A percentile compares a stretch with the other conserved stretches of the same genome.
Evolutionary conservation across 768 basidiomycete genomes (phyloP).

Genomic region (Boletus rubroflammeus): DNA sequence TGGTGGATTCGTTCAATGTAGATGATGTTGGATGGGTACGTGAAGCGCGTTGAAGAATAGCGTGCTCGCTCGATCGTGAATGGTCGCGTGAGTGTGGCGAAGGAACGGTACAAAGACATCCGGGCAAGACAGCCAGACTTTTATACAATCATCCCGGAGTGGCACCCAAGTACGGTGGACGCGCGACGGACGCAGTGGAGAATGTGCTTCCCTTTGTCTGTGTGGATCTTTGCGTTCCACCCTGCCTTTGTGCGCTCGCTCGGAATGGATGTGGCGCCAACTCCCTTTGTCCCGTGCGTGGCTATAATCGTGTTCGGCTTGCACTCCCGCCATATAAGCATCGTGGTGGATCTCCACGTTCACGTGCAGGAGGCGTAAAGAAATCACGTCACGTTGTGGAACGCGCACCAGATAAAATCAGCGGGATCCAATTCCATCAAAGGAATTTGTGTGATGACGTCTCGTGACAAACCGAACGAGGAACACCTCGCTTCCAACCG

Average conservation of each 20-base stretch:
- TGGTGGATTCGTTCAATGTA: not conserved
- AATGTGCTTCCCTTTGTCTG: constrained; percentile 11
- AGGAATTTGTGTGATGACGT: not conserved
- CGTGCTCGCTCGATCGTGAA: not conserved
- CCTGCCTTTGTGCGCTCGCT: constrained; percentile 14
- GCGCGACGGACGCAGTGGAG: not conserved
- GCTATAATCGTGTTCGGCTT: not conserved
- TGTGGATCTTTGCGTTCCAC: not conserved
- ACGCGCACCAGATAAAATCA: not conserved
- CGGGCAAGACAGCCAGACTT: not conserved
- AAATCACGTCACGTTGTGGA: not conserved
- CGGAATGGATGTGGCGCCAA: not conserved
- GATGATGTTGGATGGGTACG: not conserved
- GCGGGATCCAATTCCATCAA: not conserved
- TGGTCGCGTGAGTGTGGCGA: not conserved
- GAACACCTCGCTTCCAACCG: too few relatives aligned
- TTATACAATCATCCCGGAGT: constrained; percentile 11
- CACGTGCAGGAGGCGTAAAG: not conserved
- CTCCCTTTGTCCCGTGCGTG: constrained; percentile 6
- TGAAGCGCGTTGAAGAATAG: constrained; percentile 1
- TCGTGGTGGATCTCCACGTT: not conserved
- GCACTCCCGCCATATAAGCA: not conserved
- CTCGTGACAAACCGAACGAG: not conserved
- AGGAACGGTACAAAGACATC: not conserved
- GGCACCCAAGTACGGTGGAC: not conserved